These are phyloP conservation scores for Moringa oleifera DNA, from an alignment of 345 rosid species.

Conservation along the genomic window DNA sequence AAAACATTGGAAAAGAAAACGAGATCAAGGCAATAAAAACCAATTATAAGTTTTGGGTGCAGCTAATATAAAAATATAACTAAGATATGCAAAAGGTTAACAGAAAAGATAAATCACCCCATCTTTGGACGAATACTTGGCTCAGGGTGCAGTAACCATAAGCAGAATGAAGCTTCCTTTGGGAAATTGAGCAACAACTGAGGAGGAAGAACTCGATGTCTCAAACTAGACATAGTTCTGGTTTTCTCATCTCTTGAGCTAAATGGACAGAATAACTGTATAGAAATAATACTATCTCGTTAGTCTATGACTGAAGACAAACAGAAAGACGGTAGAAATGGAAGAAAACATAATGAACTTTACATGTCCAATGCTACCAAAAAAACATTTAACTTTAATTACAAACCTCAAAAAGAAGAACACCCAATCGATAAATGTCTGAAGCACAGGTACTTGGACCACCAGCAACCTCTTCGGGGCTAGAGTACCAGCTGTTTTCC, in stretches of 20 bases:
- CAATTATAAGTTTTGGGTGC: too few species aligned
- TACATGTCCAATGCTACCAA: background rate
- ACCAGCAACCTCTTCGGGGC: constrained; percentile 82
- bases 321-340: background rate
- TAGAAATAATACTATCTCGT: constrained; percentile 25
- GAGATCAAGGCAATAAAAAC: background rate
- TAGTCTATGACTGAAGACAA: constrained; percentile 19
- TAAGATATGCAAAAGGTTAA: background rate
- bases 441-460: constrained; percentile 68
- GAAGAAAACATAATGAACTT: background rate
- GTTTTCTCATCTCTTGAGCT: constrained; percentile 68
- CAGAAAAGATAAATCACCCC: constrained; percentile 42
- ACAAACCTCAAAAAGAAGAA: constrained; percentile 89
- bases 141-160: constrained; percentile 91
- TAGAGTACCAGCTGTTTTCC: constrained; percentile 84
- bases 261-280: constrained; percentile 65
- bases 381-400: background rate
- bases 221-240: constrained; percentile 82
- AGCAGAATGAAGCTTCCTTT: constrained; percentile 91
- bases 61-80: background rate
- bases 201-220: constrained; percentile 96
- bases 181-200: constrained; percentile 79
- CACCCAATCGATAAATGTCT: constrained; percentile 80
- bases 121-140: constrained; percentile 74
- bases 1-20: background rate